Evolutionary conservation across 2,329 filamentous ascomycete species (phyloP), one percentile per base, ranked within the genome.

Genomic region (Sarocladium brachiariae): DNA sequence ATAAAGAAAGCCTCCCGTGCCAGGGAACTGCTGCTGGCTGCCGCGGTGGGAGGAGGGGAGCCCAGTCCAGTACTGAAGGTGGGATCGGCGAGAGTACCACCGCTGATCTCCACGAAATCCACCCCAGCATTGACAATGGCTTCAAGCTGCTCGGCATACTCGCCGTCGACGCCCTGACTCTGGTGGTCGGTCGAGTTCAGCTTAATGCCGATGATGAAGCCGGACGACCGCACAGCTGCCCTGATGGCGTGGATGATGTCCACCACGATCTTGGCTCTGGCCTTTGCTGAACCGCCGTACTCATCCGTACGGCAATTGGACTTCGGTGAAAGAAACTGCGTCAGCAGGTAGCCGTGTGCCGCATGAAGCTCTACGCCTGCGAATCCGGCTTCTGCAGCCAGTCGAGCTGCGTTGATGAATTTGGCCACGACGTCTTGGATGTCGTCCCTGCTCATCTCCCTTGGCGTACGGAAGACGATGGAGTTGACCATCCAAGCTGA

Each of bases 31-130:
- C 27, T 30, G 27, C 27, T 30, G 27, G 7, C 13, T 30, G 7
- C 13, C 27, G 7, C 13, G 7, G 27, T 30, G 27, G 27, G 7
- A 13, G 27, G 7, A 13, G 18, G 35, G 4, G 25, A 35, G 51
- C 53, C 53, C 49, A 50, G 4, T 4, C 19, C 19, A 21, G 18
- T 41, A 24, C 10, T 19, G 37, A 37, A 16, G 10, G 14, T 23
- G 7, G 21, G 23, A 31, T 80, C 63, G 56, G 83, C 76, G 55
- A 77, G 83, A 0, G 63, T 76, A 0, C 85, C 84, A 0, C 84
- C 85, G 16, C 76, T 81, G 21, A 88, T 74, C 63, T 88, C 84
- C 2, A 88, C 65, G 55, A 86, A 87, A 63, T 88, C 84, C 2
- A 87, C 64, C 4, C 67, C 76, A 34, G 69, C 71, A 5, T 65